Conservation (phyloP, 2,329 filamentous ascomycete species). For the Dactylellina parvicollis region DNA sequence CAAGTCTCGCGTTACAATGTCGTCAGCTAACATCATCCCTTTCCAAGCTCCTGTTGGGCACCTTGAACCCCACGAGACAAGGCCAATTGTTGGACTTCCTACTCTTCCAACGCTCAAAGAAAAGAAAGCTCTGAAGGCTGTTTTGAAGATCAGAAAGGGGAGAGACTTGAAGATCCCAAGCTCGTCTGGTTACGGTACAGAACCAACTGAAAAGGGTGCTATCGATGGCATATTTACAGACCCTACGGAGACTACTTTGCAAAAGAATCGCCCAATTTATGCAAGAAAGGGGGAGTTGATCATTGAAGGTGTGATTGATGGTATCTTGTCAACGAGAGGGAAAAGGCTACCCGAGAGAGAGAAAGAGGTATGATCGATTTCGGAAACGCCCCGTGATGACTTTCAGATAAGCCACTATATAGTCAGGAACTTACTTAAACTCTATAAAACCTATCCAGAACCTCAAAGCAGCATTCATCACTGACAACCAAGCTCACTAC, state of each 20-base stretch:
- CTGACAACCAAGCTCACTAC: slow-evolving; percentile 47
- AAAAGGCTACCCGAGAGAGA: no score
- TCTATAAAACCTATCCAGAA: slow-evolving; percentile 8
- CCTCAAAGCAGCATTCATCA: slow-evolving; percentile 33
- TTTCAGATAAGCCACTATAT: slow-evolving; percentile 4
- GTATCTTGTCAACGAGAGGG: no score
- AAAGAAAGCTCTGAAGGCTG: slow-evolving; percentile 11
- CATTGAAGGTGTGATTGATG: no score
- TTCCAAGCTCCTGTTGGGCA: slow-evolving; percentile 26
- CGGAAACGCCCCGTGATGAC: no score
- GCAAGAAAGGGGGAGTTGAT: no score
- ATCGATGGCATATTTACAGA: not conserved
- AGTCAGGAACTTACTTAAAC: no score
- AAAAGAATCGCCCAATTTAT: no score
- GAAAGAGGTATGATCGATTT: no score
- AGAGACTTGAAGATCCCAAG: not conserved
- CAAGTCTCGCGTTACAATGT: slow-evolving; percentile 36
- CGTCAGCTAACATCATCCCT: slow-evolving; percentile 30
- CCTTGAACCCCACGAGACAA: slow-evolving; percentile 22
- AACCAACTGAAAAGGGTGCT: not conserved
- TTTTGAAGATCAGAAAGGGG: slow-evolving; percentile 26
- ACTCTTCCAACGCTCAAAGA: slow-evolving; percentile 23
- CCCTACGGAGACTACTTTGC: no score
- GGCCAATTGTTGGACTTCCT: slow-evolving; percentile 24
- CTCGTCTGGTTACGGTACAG: no score